phyloP scores from a whole-genome alignment of 2,329 filamentous ascomycete species.

The Colletotrichum destructivum region DNA sequence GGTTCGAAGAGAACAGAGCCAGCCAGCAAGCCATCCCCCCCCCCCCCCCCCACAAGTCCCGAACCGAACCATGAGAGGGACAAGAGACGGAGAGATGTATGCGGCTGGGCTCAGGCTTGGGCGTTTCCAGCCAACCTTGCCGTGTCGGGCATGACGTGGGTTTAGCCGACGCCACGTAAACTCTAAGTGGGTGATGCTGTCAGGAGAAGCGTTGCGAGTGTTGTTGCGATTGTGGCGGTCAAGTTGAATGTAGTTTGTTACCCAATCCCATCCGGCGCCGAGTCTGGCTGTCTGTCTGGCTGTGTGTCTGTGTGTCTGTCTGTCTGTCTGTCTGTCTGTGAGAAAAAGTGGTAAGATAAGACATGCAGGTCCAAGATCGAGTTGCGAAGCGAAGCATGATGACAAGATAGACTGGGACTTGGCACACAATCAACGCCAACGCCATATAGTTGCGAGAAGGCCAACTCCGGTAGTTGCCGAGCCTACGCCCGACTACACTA shows the following conservation, averaged over 20 bases:
- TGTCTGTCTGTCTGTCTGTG: too few relatives aligned
- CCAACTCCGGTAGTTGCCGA: too few relatives aligned
- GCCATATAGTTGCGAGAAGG: too few relatives aligned
- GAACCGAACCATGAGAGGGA: too few relatives aligned
- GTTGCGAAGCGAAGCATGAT: too few relatives aligned
- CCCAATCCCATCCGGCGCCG: background rate
- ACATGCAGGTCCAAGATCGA: too few relatives aligned
- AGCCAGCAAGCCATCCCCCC: background rate
- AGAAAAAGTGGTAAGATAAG: too few relatives aligned
- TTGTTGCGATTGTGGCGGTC: background rate
- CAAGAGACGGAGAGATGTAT: background rate
- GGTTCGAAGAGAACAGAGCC: background rate
- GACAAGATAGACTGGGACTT: too few relatives aligned
- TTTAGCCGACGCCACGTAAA: constrained; percentile 34
- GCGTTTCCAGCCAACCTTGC: constrained; percentile 27
- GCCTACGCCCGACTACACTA: too few relatives aligned
- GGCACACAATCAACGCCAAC: too few relatives aligned
- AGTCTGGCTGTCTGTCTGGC: background rate
- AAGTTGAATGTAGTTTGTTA: too few relatives aligned
- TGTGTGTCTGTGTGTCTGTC: background rate
- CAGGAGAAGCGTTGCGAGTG: constrained; percentile 1
- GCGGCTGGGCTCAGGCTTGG: constrained; percentile 31
- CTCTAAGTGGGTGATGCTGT: constrained; percentile 35
- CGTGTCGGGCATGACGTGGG: constrained; percentile 32
- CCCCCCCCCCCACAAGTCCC: too few relatives aligned